phyloP scores from a whole-genome alignment of 2,329 filamentous ascomycete genomes.

The Ophiocordyceps camponoti-saundersi region DNA sequence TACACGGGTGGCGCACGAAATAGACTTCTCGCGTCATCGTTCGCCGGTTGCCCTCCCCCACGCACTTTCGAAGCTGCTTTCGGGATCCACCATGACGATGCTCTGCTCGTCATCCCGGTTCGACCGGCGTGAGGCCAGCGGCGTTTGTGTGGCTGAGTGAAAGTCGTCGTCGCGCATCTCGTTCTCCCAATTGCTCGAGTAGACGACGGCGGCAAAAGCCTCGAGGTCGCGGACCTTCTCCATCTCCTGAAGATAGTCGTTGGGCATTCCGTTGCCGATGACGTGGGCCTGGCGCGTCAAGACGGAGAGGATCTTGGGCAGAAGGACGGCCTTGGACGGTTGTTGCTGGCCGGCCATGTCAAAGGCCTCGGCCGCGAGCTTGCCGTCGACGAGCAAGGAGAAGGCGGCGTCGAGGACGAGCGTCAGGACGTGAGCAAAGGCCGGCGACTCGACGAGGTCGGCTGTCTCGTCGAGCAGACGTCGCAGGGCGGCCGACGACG shows the following conservation, averaged over 20 bases:
- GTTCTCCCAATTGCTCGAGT: slow-evolving; percentile 66
- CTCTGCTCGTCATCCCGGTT: slow-evolving; percentile 25
- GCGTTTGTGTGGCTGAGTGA: slow-evolving; percentile 9
- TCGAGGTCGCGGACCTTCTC: slow-evolving; percentile 62
- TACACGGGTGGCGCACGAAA: background rate
- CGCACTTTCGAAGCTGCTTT: slow-evolving; percentile 44
- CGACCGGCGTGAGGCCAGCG: slow-evolving; percentile 5
- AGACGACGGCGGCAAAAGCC: slow-evolving; percentile 74
- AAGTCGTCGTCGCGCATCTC: slow-evolving; percentile 37
- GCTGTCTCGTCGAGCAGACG: slow-evolving; percentile 88
- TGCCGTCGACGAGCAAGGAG: slow-evolving; percentile 65
- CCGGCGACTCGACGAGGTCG: slow-evolving; percentile 85
- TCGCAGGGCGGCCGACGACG: slow-evolving; percentile 46
- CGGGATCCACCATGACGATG: slow-evolving; percentile 32
- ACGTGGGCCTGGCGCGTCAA: slow-evolving; percentile 79
- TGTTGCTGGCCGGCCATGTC: slow-evolving; percentile 31
- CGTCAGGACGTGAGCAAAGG: slow-evolving; percentile 73
- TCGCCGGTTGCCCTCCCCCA: slow-evolving; percentile 44
- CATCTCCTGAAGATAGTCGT: slow-evolving; percentile 56
- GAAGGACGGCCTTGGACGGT: slow-evolving; percentile 43
- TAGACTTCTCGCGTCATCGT: slow-evolving; percentile 6
- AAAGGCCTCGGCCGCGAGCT: slow-evolving; percentile 65
- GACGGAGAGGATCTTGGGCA: slow-evolving; percentile 80
- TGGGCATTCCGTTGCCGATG: slow-evolving; percentile 66
- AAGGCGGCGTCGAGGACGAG: slow-evolving; percentile 79